Conservation (phyloP, 371 early-diverging fungal genomes). For the Nosema muscidifuracis region DNA sequence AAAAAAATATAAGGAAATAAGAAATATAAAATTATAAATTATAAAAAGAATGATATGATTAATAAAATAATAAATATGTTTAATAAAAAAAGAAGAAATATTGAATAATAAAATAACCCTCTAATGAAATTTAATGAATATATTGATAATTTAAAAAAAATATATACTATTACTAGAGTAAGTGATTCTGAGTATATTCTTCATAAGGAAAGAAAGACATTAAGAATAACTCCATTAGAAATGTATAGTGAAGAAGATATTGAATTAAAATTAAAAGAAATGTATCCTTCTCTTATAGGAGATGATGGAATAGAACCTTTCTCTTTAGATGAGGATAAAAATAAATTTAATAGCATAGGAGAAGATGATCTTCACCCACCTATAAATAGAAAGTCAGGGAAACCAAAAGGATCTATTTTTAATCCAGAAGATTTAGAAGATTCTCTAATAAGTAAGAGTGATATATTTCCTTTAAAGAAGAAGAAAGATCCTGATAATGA, state of each 20-base stretch:
- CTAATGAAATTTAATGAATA: background rate
- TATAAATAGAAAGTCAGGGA: background rate
- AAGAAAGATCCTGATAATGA: conserved; percentile 13
- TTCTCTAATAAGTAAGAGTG: background rate
- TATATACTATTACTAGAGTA: background rate
- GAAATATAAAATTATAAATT: too few relatives aligned
- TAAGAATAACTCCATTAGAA: background rate
- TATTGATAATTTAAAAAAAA: background rate
- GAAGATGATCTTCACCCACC: conserved; percentile 14
- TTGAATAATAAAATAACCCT: too few relatives aligned
- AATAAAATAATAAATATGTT: too few relatives aligned
- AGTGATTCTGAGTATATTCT: background rate
- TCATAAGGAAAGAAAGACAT: background rate
- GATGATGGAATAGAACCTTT: background rate
- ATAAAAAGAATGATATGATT: too few relatives aligned
- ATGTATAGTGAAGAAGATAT: background rate
- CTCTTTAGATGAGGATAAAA: background rate
- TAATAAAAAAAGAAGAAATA: too few relatives aligned
- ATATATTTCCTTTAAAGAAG: background rate
- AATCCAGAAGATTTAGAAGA: background rate
- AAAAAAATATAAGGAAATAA: too few relatives aligned
- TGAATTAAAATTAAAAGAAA: too few relatives aligned
- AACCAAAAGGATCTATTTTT: background rate
- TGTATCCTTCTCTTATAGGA: background rate
- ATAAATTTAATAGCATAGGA: background rate